Evolutionary conservation across 495 filamentous ascomycete species (phyloP), one percentile per base, ranked within the genome.

Genomic region (Immersiella caudata): DNA sequence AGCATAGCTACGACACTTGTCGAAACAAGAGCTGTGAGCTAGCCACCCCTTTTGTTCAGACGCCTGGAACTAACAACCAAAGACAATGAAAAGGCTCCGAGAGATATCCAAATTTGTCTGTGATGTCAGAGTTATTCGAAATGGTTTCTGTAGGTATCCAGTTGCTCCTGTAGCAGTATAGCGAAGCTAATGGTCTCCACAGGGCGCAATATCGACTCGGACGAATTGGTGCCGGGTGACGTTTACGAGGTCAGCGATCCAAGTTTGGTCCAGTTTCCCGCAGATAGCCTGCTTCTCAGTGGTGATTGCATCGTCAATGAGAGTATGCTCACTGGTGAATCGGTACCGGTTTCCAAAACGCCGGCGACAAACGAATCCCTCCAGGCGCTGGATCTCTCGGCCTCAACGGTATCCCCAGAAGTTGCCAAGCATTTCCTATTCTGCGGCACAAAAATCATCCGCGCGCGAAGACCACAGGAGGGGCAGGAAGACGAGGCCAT

Each of bases 251-350:
- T 98, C 51, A 97, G 95, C 62, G 96, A 99, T 77, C 96, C 94
- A 16, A 94, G 89, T n/a, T 81, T 99, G 27, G 87, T 88, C n/a
- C 91, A 96, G 71, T 91, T 97, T 71, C 96, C 96, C 12, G 93
- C 93, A 73, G 96, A 99, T 79, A 96, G 94, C 75, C 82, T 99
- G 46, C 81, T 99, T 8, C 80, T 99, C 6, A 91, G 91, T 62
- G 96, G 96, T 25, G 96, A 99, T 76, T 97, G 93, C 77, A 98
- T 99, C 68, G 93, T 99, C 67, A 99, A 99, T 75, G 96, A 99
- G 77, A 97, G 94, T 82, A 99, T 99, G 96, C 87, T 99, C 33
- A 99, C 96, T 49, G 94, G 93, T 54, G 96, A 99, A 83, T 98
- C 96, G 60, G 92, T 99, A 27, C 96, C 96, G 7, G 94, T 98